Percentiles rank a stretch among this genome's conserved stretches.
These are phyloP conservation scores for Hydnomerulius pinastri DNA, from an alignment of 768 basidiomycete species.

Conservation along the genomic window DNA sequence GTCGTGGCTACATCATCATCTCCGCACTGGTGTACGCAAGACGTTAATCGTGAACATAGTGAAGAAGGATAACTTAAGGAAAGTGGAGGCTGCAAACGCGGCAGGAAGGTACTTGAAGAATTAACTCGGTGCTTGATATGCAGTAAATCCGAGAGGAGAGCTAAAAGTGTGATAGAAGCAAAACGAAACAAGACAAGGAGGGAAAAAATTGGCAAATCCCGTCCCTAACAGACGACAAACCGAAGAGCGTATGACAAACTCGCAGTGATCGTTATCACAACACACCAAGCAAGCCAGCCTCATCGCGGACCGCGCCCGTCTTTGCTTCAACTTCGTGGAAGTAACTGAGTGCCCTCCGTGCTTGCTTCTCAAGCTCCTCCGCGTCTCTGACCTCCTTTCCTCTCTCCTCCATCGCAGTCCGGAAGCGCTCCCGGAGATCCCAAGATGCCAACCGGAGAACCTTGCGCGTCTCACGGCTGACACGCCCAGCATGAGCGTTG, in stretches of 20 bases:
- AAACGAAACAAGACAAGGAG: conserved; percentile 3
- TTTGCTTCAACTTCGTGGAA: conserved; percentile 56
- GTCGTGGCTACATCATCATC: conserved; percentile 9
- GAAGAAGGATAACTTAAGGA: conserved; percentile 10
- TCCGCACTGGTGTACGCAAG: conserved; percentile 2
- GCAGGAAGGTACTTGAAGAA: background rate
- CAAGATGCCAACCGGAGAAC: conserved; percentile 88
- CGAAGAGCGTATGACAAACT: conserved; percentile 2
- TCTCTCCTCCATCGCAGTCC: conserved; percentile 76
- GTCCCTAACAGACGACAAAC: background rate
- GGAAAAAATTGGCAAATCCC: background rate
- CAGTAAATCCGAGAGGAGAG: too few species aligned
- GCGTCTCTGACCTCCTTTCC: conserved; percentile 73
- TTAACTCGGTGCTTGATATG: background rate
- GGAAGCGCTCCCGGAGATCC: conserved; percentile 86
- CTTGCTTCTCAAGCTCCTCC: conserved; percentile 74
- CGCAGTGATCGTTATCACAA: conserved; percentile 4
- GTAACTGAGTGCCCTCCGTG: conserved; percentile 69
- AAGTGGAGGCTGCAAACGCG: conserved; percentile 7
- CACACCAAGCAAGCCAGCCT: conserved; percentile 20
- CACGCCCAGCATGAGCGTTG: conserved; percentile 65
- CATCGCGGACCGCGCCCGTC: conserved; percentile 40
- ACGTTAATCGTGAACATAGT: conserved; percentile 11
- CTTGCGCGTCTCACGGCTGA: conserved; percentile 87
- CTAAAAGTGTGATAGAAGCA: too few species aligned